A percentile compares a stretch with the other conserved stretches of the same genome.
Conservation (phyloP, 129 eudicot genomes). For the Escallonia herrerae region DNA sequence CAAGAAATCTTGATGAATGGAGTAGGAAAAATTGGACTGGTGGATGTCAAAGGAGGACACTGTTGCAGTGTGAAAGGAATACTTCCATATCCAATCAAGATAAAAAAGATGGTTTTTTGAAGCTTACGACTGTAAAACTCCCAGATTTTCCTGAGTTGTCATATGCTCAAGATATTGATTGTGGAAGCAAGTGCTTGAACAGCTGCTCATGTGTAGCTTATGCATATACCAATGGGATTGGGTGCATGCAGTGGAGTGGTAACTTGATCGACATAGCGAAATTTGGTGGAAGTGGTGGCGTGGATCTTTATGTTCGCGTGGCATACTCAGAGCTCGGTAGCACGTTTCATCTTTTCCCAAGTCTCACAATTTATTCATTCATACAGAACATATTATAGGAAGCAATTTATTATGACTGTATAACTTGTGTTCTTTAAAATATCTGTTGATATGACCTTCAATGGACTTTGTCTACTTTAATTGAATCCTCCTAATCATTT, state of each 20-base stretch:
- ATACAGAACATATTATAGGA: neutral
- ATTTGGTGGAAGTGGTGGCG: conserved; percentile 14
- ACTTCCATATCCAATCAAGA: neutral
- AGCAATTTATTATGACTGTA: neutral
- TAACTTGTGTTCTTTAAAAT: neutral
- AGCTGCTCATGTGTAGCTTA: conserved; percentile 31
- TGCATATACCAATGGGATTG: conserved; percentile 16
- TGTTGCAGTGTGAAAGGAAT: conserved; percentile 6
- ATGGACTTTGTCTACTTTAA: neutral
- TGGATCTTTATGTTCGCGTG: conserved; percentile 26
- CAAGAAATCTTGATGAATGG: conserved; percentile 15
- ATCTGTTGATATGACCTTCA: too few species aligned
- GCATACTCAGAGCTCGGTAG: conserved; percentile 28
- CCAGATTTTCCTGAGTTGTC: conserved; percentile 11
- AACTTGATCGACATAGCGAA: conserved; percentile 19
- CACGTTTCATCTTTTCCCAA: neutral
- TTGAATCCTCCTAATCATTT: neutral
- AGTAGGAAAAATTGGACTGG: conserved; percentile 14
- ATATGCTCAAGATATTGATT: conserved; percentile 2
- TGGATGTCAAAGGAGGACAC: conserved; percentile 19
- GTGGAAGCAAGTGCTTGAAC: conserved; percentile 26
- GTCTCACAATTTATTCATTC: neutral
- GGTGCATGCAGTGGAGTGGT: conserved; percentile 31
- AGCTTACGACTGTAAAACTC: conserved; percentile 3
- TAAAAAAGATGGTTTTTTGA: conserved; percentile 20